phyloP scores from a whole-genome alignment of 164 flowering plant species.

The Brasenia schreberi region DNA sequence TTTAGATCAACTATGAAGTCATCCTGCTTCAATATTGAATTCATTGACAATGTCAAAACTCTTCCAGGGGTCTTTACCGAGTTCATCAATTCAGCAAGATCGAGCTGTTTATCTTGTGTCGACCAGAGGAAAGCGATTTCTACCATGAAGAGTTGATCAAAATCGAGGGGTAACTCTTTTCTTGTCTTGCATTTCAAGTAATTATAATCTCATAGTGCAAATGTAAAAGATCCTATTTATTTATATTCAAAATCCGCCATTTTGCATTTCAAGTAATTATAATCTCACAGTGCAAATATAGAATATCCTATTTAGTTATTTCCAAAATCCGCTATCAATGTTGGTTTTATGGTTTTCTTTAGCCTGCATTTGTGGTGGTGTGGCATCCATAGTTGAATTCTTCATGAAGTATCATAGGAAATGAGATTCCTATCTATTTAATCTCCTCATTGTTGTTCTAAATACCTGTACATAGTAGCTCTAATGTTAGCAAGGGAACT shows the following conservation, averaged over 20 bases:
- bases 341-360: too few relatives aligned
- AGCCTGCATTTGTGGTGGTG: too few relatives aligned
- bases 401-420: too few relatives aligned
- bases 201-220: conserved; percentile 4
- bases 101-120: conserved; percentile 88
- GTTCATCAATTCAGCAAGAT: conserved; percentile 97
- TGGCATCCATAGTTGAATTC: too few relatives aligned
- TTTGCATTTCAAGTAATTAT: conserved; percentile 67
- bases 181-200: conserved; percentile 91
- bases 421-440: too few relatives aligned
- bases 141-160: conserved; percentile 71
- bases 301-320: neutral
- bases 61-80: conserved; percentile 87
- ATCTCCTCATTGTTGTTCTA: too few relatives aligned
- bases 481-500: too few relatives aligned
- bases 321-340: neutral
- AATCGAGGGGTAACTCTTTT: conserved; percentile 79
- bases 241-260: too few relatives aligned
- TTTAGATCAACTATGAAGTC: too few relatives aligned
- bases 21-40: too few relatives aligned
- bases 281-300: neutral
- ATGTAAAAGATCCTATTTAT: neutral
- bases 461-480: too few relatives aligned
- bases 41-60: neutral
- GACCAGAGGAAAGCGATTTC: conserved; percentile 71